Base-by-base conservation (phyloP, 768 basidiomycete species). In the Termitomyces sp. region DNA sequence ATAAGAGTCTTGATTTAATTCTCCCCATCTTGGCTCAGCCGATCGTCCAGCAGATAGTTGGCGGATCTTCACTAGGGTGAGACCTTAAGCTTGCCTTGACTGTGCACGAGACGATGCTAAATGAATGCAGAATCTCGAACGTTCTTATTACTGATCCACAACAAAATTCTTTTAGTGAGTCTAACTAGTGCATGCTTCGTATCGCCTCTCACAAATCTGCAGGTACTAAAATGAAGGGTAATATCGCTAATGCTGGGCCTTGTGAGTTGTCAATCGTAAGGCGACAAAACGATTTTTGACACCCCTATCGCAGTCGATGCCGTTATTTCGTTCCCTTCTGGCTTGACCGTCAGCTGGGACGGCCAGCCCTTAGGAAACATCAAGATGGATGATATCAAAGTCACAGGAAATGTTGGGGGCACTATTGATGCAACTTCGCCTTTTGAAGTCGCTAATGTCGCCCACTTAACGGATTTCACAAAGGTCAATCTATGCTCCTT, bases 31-130 rank as follows among this genome's bases (percentile, higher is more conserved):
- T 91, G 56, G 88, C 88, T 0, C 75, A 81, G 52, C 88, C 88
- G 4, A 88, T 91, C 54, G 88, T 90, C 5, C 86, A 89, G 66
- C 82, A 80, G 59, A 78, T 90, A 55, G 85, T 90, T 41, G 73
- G 77, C 5, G 81, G 74, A 17, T 79, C 85, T 17, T 66, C 73
- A 8, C 67, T 89, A 48, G 78, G 81, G 85, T 84, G 59, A 16
- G 71, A 60, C 35, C 5, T 5, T 27, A 34, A 19, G 39, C 39
- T 30, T 59, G 57, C 3, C 44, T 44, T 17, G 9, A 37, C 10
- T 17, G 19, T 54, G 19, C n/a, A 19, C 17, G 56, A 11, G 40
- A 43, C 2, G 41, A 45, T 54, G 51, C 30, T 42, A 42, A 39
- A 45, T 25, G 21, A 40, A 19, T 42, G 5, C 59, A 85, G 84